phyloP scores from a whole-genome alignment of 1,284 basidiomycete genomes.

The Ganoderma resinaceum region DNA sequence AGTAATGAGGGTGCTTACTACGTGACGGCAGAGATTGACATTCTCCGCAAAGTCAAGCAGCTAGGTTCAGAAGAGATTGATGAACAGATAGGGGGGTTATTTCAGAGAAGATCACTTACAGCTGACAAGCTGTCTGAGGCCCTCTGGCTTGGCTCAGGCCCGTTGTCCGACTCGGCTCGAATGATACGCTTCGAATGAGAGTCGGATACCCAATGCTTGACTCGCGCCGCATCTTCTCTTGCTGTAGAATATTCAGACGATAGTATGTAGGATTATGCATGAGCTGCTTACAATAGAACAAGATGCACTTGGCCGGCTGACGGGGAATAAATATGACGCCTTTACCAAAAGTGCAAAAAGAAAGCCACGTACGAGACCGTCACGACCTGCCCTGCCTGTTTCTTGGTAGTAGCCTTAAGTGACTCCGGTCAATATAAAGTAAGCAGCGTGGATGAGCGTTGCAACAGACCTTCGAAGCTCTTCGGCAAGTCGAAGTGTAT shows the following conservation, averaged over 20 bases:
- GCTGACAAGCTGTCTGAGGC: conserved; percentile 69
- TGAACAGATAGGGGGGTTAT: not conserved
- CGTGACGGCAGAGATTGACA: conserved; percentile 71
- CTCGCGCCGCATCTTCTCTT: conserved; percentile 72
- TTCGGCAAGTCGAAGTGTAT: conserved; percentile 85
- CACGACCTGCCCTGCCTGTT: conserved; percentile 85
- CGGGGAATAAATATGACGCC: not conserved
- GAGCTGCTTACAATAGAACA: conserved; percentile 76
- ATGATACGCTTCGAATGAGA: conserved; percentile 52
- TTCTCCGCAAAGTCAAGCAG: conserved; percentile 75
- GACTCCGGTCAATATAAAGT: not conserved
- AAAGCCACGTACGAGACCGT: conserved; percentile 65
- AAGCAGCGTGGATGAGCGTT: not conserved
- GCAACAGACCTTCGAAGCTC: conserved; percentile 75
- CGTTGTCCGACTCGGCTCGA: conserved; percentile 50
- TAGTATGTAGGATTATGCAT: not conserved
- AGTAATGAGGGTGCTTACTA: conserved; percentile 53
- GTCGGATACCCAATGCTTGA: conserved; percentile 60
- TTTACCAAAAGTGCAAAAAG: not conserved
- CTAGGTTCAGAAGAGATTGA: conserved; percentile 42
- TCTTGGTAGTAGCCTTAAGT: conserved; percentile 86
- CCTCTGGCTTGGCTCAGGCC: conserved; percentile 69
- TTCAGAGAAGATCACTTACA: conserved; percentile 47
- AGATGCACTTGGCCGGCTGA: conserved; percentile 79
- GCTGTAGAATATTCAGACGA: conserved; percentile 51